Percentiles rank a stretch among this genome's conserved stretches.
Evolutionary conservation across 2,329 filamentous ascomycete species (phyloP).

Genomic region (Akanthomyces dipterigenus): DNA sequence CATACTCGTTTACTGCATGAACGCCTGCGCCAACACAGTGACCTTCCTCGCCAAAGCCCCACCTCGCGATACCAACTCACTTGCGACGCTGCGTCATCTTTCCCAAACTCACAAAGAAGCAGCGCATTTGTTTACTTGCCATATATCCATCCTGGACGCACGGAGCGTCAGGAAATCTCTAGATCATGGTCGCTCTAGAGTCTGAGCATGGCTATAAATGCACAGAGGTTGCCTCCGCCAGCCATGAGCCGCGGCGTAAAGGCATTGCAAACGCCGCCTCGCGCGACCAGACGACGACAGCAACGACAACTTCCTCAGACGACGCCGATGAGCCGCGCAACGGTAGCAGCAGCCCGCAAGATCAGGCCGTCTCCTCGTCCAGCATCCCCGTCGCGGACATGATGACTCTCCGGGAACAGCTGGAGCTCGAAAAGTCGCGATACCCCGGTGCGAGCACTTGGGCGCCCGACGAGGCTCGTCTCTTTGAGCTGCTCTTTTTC

Average conservation of each 20-base stretch:
- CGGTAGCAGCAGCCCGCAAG: not conserved
- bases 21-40: not conserved
- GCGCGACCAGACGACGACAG: too few species aligned
- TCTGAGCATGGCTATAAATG: not conserved
- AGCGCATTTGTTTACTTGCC: not conserved
- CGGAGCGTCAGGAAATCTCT: not conserved
- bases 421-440: slow-evolving; percentile 36
- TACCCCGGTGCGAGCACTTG: slow-evolving; percentile 41
- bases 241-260: not conserved
- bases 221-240: not conserved
- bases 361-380: not conserved
- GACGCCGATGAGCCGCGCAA: not conserved
- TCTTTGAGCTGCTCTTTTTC: slow-evolving; percentile 36
- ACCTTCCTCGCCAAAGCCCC: not conserved
- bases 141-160: not conserved
- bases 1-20: not conserved
- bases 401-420: slow-evolving; percentile 23
- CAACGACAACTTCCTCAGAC: not conserved
- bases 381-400: slow-evolving; percentile 25
- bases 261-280: not conserved
- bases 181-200: not conserved
- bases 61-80: not conserved
- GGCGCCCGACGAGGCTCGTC: slow-evolving; percentile 41
- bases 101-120: not conserved
- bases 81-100: not conserved